phyloP scores from a whole-genome alignment of 2,329 filamentous ascomycete genomes.

The Phaeosphaeria sp. region DNA sequence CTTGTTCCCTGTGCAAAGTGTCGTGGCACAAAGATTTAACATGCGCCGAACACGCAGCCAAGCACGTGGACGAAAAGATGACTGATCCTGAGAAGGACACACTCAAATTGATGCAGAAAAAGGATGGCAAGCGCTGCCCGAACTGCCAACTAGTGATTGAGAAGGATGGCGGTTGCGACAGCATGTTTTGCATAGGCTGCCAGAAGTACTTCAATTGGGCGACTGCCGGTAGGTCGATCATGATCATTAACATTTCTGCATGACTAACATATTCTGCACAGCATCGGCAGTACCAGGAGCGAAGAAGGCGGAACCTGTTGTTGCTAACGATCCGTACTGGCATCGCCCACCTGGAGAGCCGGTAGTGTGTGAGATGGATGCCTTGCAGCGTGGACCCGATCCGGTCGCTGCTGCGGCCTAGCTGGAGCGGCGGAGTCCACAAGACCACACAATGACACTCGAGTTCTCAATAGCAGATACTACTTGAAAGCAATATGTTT shows the following conservation, averaged over 20 bases:
- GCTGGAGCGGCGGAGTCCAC: neutral
- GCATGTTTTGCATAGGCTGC: conserved; percentile 32
- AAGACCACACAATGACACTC: no score
- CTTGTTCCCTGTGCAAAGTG: conserved; percentile 28
- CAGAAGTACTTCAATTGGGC: conserved; percentile 36
- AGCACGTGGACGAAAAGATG: conserved; percentile 27
- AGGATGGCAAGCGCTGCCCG: conserved; percentile 36
- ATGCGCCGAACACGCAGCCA: conserved; percentile 28
- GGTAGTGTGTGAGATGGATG: conserved; percentile 3
- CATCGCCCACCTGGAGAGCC: neutral
- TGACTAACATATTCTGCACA: neutral
- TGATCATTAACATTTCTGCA: conserved; percentile 1
- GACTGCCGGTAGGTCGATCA: conserved; percentile 15
- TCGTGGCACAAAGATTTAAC: conserved; percentile 34
- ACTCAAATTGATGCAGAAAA: conserved; percentile 29
- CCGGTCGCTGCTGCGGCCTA: neutral
- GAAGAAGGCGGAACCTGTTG: conserved; percentile 16
- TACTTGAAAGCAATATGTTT: neutral
- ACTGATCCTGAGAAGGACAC: conserved; percentile 27
- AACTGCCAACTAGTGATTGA: conserved; percentile 40
- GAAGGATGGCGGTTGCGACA: conserved; percentile 37
- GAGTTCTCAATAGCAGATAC: no score
- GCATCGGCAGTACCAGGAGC: conserved; percentile 25
- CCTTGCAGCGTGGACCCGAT: neutral
- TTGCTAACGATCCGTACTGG: conserved; percentile 1